Percentiles rank a stretch among this genome's conserved stretches.
Evolutionary conservation across 495 filamentous ascomycete genomes (phyloP).

Genomic region (Penicilliopsis zonata): DNA sequence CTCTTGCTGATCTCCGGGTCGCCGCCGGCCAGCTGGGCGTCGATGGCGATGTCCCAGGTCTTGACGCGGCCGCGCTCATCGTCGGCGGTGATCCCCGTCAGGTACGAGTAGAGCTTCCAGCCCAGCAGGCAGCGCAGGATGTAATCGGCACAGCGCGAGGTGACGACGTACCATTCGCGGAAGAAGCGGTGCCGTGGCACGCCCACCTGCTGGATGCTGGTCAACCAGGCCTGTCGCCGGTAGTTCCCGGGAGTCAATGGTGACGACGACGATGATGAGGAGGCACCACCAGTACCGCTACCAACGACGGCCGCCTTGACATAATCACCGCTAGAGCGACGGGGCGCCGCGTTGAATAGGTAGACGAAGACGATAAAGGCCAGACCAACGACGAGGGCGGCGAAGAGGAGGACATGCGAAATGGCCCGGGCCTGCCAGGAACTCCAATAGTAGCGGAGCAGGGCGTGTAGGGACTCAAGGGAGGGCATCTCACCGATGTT

Average conservation of each 20-base stretch:
- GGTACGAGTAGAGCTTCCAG: conserved; percentile 56
- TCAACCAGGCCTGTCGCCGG: conserved; percentile 83
- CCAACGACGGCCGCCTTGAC: conserved; percentile 11
- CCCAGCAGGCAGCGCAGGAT: conserved; percentile 70
- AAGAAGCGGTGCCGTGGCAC: conserved; percentile 81
- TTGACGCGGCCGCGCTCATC: conserved; percentile 80
- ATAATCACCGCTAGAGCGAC: conserved; percentile 25
- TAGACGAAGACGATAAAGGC: conserved; percentile 58
- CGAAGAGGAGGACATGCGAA: conserved; percentile 40
- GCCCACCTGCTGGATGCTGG: conserved; percentile 87
- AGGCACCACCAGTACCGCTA: conserved; percentile 24
- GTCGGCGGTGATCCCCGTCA: conserved; percentile 72
- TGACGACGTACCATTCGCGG: conserved; percentile 71
- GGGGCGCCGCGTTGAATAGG: conserved; percentile 45
- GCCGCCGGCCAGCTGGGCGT: conserved; percentile 89
- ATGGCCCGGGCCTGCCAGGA: conserved; percentile 32
- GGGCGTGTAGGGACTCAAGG: conserved; percentile 13
- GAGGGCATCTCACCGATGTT: conserved; percentile 15
- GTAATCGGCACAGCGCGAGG: conserved; percentile 69
- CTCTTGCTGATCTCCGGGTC: conserved; percentile 84
- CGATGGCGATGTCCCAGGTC: conserved; percentile 88
- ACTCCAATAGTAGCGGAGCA: conserved; percentile 19
- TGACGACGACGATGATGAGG: conserved; percentile 59
- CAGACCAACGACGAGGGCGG: conserved; percentile 50
- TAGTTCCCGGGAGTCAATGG: conserved; percentile 76